phyloP scores from a whole-genome alignment of 257 asterid species.

The Euphrasia confusa region DNA sequence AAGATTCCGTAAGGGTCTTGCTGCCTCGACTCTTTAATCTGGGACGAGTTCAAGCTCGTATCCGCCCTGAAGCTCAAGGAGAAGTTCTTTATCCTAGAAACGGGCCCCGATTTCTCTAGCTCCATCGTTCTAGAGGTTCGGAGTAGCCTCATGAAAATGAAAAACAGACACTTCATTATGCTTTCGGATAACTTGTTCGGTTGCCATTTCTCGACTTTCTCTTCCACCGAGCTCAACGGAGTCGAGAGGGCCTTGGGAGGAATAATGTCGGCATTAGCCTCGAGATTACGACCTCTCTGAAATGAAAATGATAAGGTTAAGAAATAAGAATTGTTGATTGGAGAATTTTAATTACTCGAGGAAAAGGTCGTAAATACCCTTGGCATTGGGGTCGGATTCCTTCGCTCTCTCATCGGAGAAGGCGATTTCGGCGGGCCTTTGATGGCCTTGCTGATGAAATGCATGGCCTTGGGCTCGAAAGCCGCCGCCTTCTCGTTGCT shows the following conservation, averaged over 20 bases:
- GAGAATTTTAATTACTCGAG: too few species aligned
- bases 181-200: constrained; percentile 91
- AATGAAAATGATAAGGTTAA: neutral
- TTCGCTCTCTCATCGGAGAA: constrained; percentile 54
- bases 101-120: constrained; percentile 69
- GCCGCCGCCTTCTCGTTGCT: constrained; percentile 30
- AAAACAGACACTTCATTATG: constrained; percentile 72
- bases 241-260: constrained; percentile 33
- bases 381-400: constrained; percentile 53
- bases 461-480: constrained; percentile 65
- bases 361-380: constrained; percentile 24
- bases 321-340: neutral
- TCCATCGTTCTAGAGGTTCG: constrained; percentile 77
- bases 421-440: constrained; percentile 49
- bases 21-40: constrained; percentile 59
- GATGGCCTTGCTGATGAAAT: constrained; percentile 77
- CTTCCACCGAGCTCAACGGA: constrained; percentile 58
- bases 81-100: constrained; percentile 53
- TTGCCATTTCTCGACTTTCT: constrained; percentile 51
- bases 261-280: constrained; percentile 22
- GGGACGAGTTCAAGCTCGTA: constrained; percentile 34
- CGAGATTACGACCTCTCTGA: constrained; percentile 47
- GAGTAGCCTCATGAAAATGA: constrained; percentile 64
- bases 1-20: constrained; percentile 87
- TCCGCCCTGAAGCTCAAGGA: constrained; percentile 72